phyloP scores from a whole-genome alignment of 495 filamentous ascomycete species.

The Penicillium coffeae region DNA sequence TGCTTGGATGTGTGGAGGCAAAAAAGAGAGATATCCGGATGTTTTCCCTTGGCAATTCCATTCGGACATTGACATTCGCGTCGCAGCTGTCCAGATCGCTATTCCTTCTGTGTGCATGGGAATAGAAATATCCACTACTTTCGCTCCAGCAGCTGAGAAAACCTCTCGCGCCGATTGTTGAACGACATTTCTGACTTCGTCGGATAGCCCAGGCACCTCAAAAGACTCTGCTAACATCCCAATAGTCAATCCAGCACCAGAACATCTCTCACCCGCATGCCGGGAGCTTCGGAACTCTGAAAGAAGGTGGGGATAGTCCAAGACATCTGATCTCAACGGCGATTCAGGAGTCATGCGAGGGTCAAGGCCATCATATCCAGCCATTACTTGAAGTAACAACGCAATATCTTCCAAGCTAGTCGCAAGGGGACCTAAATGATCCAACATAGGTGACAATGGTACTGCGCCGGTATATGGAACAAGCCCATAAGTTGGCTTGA shows the following conservation, averaged over 20 bases:
- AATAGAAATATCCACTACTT: conserved; percentile 46
- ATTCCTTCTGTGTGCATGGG: conserved; percentile 44
- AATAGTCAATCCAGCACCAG: conserved; percentile 28
- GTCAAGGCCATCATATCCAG: conserved; percentile 54
- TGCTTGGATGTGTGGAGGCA: conserved; percentile 17
- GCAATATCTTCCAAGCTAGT: conserved; percentile 49
- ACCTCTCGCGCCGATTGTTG: conserved; percentile 31
- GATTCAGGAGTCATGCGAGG: conserved; percentile 43
- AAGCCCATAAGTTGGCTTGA: conserved; percentile 50
- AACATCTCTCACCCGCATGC: conserved; percentile 26
- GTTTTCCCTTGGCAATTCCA: conserved; percentile 27
- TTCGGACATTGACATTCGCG: conserved; percentile 30
- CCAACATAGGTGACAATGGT: conserved; percentile 37
- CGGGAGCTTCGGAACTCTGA: conserved; percentile 23
- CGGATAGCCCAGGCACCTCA: conserved; percentile 33
- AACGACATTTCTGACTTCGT: conserved; percentile 38
- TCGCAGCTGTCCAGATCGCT: conserved; percentile 45
- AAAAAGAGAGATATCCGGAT: conserved; percentile 23
- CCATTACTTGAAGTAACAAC: conserved; percentile 46
- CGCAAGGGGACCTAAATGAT: conserved; percentile 50
- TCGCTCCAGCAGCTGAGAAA: conserved; percentile 44
- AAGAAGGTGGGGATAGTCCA: conserved; percentile 10
- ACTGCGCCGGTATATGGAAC: conserved; percentile 48
- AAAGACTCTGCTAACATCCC: conserved; percentile 49
- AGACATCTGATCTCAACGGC: conserved; percentile 32